phyloP scores from a whole-genome alignment of 371 early-diverging fungal species.

The Mucor indicus region DNA sequence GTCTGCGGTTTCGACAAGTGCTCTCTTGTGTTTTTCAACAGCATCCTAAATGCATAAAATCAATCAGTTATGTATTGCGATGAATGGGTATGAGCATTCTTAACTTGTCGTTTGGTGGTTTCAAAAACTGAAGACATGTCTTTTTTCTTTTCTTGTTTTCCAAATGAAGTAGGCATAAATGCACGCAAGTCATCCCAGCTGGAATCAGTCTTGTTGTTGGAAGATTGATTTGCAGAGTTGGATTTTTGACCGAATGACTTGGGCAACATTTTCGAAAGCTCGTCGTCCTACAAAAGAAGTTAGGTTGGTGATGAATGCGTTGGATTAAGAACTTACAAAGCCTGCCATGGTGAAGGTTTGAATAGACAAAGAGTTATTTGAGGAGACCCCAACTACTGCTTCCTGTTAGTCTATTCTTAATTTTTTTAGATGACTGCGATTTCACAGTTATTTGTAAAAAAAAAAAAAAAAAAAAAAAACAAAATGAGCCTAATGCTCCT shows the following conservation, averaged over 20 bases:
- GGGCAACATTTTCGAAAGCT: constrained; percentile 52
- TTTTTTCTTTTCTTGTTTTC: constrained; percentile 44
- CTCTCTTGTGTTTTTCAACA: not conserved
- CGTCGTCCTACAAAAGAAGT: constrained; percentile 56
- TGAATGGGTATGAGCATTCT: no score
- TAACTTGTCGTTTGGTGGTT: constrained; percentile 45
- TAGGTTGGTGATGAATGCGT: no score
- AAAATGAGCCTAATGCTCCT: no score
- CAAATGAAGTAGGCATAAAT: constrained; percentile 63
- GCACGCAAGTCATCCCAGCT: constrained; percentile 49
- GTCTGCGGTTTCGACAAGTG: not conserved
- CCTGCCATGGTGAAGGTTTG: no score
- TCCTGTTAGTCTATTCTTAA: no score
- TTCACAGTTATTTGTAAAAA: no score
- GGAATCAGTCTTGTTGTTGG: constrained; percentile 6
- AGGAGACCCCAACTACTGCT: no score
- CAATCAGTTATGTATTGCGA: not conserved
- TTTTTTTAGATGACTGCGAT: no score
- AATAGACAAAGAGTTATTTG: no score
- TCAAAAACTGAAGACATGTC: constrained; percentile 30
- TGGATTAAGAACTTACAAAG: no score
- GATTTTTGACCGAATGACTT: constrained; percentile 45
- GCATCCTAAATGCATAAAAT: not conserved
- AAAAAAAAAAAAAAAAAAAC: no score
- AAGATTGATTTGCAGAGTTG: constrained; percentile 9